Evolutionary conservation across 345 rosid genomes (phyloP).

Genomic region (Populus simonii): DNA sequence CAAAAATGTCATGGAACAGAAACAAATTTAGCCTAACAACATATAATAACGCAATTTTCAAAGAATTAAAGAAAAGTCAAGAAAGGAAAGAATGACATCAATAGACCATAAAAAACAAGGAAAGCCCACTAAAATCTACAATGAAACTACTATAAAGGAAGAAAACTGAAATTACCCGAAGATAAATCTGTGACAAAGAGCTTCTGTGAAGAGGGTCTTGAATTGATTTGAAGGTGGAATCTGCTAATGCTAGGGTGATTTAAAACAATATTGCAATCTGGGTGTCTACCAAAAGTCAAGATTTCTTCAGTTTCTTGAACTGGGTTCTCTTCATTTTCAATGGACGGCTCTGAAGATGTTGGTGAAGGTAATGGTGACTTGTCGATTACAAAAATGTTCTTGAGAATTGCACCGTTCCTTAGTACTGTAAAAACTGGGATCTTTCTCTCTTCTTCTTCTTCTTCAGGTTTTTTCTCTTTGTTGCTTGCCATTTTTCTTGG

Average conservation of each 20-base stretch:
- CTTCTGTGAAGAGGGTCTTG: slow-evolving; percentile 49
- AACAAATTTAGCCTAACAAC: not conserved
- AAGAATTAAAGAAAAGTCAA: not conserved
- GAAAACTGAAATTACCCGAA: slow-evolving; percentile 44
- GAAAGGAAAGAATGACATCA: not conserved
- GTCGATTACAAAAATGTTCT: slow-evolving; percentile 76
- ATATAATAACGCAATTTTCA: not conserved
- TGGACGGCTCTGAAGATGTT: slow-evolving; percentile 1
- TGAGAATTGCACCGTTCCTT: slow-evolving; percentile 75
- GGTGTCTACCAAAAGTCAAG: slow-evolving; percentile 75
- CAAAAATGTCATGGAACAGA: not conserved
- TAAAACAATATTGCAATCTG: slow-evolving; percentile 68
- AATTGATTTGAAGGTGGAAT: slow-evolving; percentile 70
- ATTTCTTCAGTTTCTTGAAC: slow-evolving; percentile 46
- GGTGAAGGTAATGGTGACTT: slow-evolving; percentile 20
- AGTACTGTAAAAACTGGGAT: slow-evolving; percentile 78
- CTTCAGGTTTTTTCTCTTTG: slow-evolving; percentile 15
- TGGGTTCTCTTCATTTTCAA: slow-evolving; percentile 7
- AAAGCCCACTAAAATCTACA: not conserved
- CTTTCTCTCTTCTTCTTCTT: slow-evolving; percentile 35
- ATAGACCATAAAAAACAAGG: not conserved
- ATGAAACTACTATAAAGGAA: not conserved
- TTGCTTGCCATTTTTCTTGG: slow-evolving; percentile 27
- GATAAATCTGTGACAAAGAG: slow-evolving; percentile 72
- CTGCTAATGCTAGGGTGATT: slow-evolving; percentile 94